Evolutionary conservation across 257 asterid genomes (phyloP).

Genomic region (Parsonsia alboflavescens): DNA sequence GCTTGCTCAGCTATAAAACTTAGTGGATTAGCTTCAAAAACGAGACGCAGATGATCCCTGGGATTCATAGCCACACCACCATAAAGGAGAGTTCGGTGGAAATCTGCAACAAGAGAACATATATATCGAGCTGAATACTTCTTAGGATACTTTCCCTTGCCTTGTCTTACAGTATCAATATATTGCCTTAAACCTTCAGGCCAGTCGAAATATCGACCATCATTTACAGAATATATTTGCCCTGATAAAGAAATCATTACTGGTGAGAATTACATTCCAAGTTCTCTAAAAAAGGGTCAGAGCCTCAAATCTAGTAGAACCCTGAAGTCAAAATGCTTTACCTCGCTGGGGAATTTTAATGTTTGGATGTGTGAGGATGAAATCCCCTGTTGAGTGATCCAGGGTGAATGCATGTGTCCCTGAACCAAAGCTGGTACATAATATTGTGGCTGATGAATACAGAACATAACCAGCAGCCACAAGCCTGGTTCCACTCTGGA

Average conservation of each 20-base stretch:
- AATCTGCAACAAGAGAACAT: conserved; percentile 96
- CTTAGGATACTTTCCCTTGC: conserved; percentile 74
- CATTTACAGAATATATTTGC: conserved; percentile 91
- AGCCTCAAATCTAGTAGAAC: not conserved
- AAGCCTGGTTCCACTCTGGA: conserved; percentile 78
- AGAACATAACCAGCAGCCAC: conserved; percentile 85
- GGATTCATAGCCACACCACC: conserved; percentile 97
- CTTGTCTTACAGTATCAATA: conserved; percentile 82
- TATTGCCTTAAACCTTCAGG: conserved; percentile 80
- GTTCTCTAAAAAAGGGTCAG: not conserved
- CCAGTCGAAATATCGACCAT: conserved; percentile 97
- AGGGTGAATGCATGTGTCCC: conserved; percentile 84
- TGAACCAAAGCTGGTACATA: conserved; percentile 71
- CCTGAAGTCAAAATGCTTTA: conserved; percentile 11
- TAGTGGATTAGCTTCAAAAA: conserved; percentile 91
- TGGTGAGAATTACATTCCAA: not conserved
- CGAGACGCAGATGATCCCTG: conserved; percentile 91
- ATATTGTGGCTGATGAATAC: conserved; percentile 87
- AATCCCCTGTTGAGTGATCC: conserved; percentile 80
- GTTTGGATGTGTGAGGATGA: conserved; percentile 70
- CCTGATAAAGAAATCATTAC: conserved; percentile 40
- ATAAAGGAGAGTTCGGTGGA: conserved; percentile 80
- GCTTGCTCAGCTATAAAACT: conserved; percentile 91
- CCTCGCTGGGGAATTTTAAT: conserved; percentile 78
- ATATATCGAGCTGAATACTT: conserved; percentile 95